phyloP scores from a whole-genome alignment of 2,329 filamentous ascomycete genomes.

The Colletotrichum graminicola region DNA sequence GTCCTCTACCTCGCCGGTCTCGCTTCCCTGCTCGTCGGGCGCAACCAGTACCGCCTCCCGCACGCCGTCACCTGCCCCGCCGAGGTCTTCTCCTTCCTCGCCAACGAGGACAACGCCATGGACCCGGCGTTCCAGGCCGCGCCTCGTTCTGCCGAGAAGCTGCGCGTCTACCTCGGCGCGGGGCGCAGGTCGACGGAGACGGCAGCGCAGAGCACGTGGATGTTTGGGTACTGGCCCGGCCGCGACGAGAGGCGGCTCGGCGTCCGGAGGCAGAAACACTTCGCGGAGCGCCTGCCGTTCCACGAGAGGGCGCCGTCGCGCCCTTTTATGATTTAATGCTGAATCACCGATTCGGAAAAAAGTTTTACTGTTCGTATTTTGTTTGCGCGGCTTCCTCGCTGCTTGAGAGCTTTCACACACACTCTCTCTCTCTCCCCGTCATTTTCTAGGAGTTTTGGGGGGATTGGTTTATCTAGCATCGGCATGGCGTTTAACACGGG shows the following conservation, averaged over 20 bases:
- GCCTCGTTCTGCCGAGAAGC: slow-evolving; percentile 75
- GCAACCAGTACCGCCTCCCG: slow-evolving; percentile 74
- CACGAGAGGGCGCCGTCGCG: slow-evolving; percentile 23
- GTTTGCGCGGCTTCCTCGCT: neutral
- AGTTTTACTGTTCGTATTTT: neutral
- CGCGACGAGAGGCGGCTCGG: slow-evolving; percentile 47
- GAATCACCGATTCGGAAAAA: neutral
- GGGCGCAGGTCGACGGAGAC: slow-evolving; percentile 59
- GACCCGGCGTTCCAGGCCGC: slow-evolving; percentile 81
- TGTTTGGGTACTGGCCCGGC: slow-evolving; percentile 58
- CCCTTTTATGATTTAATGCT: slow-evolving; percentile 18
- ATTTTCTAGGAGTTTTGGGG: too few species aligned
- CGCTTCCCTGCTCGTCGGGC: slow-evolving; percentile 69
- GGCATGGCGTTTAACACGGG: neutral
- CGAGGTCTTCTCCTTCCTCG: slow-evolving; percentile 82
- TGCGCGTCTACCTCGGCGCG: slow-evolving; percentile 54
- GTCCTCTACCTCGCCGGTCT: slow-evolving; percentile 77
- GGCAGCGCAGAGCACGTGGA: slow-evolving; percentile 65
- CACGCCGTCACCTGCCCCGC: slow-evolving; percentile 80
- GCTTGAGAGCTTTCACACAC: neutral
- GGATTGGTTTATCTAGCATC: neutral
- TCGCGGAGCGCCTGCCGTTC: slow-evolving; percentile 54
- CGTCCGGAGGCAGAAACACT: slow-evolving; percentile 56
- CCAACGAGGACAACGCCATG: slow-evolving; percentile 76
- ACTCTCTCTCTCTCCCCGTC: neutral